Percentiles rank a stretch among this genome's conserved stretches.
phyloP scores from a whole-genome alignment of 2,329 filamentous ascomycete species.

The Xylaria sp. region DNA sequence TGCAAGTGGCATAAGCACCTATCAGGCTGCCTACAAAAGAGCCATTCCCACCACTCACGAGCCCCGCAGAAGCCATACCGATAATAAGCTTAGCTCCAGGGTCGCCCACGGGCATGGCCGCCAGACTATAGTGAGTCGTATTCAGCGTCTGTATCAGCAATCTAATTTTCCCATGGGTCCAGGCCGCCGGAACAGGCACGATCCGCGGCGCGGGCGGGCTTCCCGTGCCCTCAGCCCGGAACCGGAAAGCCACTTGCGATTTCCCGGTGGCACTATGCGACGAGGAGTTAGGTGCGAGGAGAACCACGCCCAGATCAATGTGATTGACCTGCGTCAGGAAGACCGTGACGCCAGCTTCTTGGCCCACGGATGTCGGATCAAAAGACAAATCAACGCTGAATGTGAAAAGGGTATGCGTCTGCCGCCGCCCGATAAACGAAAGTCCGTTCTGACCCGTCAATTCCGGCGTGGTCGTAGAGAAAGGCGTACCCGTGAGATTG shows the following conservation, averaged over 20 bases:
- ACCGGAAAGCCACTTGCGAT: slow-evolving; percentile 42
- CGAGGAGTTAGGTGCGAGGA: slow-evolving; percentile 28
- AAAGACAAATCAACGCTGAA: slow-evolving; percentile 50
- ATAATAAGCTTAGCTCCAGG: slow-evolving; percentile 38
- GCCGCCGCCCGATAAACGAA: slow-evolving; percentile 49
- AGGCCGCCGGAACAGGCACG: slow-evolving; percentile 43
- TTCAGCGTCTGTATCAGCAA: slow-evolving; percentile 48
- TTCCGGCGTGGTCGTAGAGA: slow-evolving; percentile 35
- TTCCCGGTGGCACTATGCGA: not conserved
- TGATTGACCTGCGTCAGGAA: slow-evolving; percentile 51
- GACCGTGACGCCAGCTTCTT: slow-evolving; percentile 51
- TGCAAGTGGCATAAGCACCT: slow-evolving; percentile 53
- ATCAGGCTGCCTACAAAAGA: slow-evolving; percentile 51
- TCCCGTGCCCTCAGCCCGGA: slow-evolving; percentile 46
- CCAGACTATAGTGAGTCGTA: slow-evolving; percentile 48
- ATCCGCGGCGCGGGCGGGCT: slow-evolving; percentile 32
- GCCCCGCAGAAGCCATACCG: slow-evolving; percentile 46
- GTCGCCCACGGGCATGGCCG: slow-evolving; percentile 43
- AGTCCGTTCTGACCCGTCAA: slow-evolving; percentile 44
- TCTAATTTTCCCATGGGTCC: slow-evolving; percentile 44
- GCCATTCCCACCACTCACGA: slow-evolving; percentile 51
- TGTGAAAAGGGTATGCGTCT: slow-evolving; percentile 50
- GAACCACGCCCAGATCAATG: slow-evolving; percentile 50
- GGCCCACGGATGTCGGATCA: slow-evolving; percentile 38
- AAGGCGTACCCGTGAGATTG: slow-evolving; percentile 45